Evolutionary conservation across 805 yeast species (phyloP).

Genomic region (Zygoascus ofunaensis): DNA sequence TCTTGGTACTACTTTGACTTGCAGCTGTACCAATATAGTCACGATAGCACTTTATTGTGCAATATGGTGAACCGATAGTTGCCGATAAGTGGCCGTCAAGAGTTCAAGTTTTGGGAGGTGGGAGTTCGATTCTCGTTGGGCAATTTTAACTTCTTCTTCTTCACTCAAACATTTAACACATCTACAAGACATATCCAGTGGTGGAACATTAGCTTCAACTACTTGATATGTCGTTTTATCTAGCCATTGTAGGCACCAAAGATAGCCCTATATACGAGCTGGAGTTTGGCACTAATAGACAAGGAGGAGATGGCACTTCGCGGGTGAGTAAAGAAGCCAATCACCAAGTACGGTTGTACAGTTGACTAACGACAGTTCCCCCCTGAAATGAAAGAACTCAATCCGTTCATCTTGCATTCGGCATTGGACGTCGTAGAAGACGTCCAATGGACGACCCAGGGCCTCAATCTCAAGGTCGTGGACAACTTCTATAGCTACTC

Average conservation of each 20-base stretch:
- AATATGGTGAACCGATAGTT: too few relatives aligned
- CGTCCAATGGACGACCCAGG: constrained; percentile 64
- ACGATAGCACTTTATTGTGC: too few relatives aligned
- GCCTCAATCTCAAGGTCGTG: constrained; percentile 61
- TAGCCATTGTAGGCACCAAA: constrained; percentile 77
- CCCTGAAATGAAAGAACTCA: constrained; percentile 61
- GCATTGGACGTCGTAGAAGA: constrained; percentile 89
- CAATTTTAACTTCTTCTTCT: too few relatives aligned
- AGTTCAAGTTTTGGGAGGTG: too few relatives aligned
- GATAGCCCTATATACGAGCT: constrained; percentile 84
- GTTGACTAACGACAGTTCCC: constrained; percentile 38
- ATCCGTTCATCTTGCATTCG: constrained; percentile 82
- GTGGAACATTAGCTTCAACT: too few relatives aligned
- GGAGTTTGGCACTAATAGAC: constrained; percentile 69
- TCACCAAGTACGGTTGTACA: not conserved
- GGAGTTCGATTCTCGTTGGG: too few relatives aligned
- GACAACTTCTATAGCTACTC: constrained; percentile 79
- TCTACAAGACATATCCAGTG: too few relatives aligned
- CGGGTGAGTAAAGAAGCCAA: constrained; percentile 18
- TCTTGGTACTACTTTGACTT: too few relatives aligned
- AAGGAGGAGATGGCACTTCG: constrained; percentile 54
- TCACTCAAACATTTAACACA: too few relatives aligned
- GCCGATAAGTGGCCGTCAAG: too few relatives aligned
- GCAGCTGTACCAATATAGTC: too few relatives aligned
- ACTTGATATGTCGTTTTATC: constrained; percentile 87